Evolutionary conservation across 2,329 filamentous ascomycete species (phyloP).

Genomic region (Colletotrichum magnum): DNA sequence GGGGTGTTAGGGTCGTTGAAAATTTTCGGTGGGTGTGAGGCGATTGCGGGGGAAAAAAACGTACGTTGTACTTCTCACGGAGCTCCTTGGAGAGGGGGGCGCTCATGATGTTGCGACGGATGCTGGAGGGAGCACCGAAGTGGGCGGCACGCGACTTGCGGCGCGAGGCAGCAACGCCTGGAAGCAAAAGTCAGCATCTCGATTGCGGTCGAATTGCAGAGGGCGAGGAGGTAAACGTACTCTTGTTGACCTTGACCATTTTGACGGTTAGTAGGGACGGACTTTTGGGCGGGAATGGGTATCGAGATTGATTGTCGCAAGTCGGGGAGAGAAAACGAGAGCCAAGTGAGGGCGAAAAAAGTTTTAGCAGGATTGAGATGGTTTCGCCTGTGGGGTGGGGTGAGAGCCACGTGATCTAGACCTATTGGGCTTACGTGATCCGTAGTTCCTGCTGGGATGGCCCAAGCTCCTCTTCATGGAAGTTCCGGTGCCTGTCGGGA

Average conservation of each 20-base stretch:
- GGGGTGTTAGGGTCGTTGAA: constrained; percentile 11
- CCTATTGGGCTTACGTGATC: constrained; percentile 5
- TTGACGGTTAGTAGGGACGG: constrained; percentile 53
- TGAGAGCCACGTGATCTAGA: constrained; percentile 10
- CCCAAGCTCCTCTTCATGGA: constrained; percentile 1
- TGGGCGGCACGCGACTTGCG: constrained; percentile 99
- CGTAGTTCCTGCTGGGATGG: background rate
- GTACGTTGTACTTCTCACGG: constrained; percentile 98
- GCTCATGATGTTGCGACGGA: constrained; percentile 97
- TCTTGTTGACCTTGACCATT: constrained; percentile 80
- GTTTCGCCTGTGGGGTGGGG: background rate
- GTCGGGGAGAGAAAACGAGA: background rate
- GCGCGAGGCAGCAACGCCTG: constrained; percentile 84
- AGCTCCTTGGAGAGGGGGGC: constrained; percentile 97
- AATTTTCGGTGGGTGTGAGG: too few species aligned
- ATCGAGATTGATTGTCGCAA: background rate
- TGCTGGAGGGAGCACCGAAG: constrained; percentile 94
- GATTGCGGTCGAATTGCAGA: constrained; percentile 10
- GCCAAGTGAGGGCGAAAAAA: background rate
- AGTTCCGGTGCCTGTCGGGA: background rate
- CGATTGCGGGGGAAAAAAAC: too few species aligned
- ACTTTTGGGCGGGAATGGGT: constrained; percentile 31
- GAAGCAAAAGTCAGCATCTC: constrained; percentile 40
- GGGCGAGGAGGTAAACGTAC: constrained; percentile 55
- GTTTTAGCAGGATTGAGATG: constrained; percentile 9